phyloP scores from a whole-genome alignment of 139 green algal genomes.

The Micractinium sp. region DNA sequence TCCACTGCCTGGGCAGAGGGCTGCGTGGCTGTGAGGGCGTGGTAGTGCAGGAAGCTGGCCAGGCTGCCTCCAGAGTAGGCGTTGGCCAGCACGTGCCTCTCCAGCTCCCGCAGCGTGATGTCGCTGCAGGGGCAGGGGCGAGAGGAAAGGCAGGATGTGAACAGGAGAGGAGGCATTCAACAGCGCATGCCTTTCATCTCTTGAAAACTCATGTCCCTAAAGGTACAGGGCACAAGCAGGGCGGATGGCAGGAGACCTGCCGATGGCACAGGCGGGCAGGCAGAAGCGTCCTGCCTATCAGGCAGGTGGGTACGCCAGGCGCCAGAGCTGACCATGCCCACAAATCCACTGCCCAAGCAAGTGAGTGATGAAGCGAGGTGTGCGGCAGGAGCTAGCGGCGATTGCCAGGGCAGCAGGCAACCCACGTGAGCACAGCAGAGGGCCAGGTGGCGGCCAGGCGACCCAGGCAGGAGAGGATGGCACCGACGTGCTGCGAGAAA shows the following conservation, averaged over 20 bases:
- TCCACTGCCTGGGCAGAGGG: background rate
- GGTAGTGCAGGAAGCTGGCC: constrained; percentile 10
- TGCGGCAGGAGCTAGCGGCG: background rate
- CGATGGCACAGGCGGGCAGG: too few species aligned
- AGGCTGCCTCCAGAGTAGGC: background rate
- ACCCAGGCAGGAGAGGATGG: background rate
- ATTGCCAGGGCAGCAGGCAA: background rate
- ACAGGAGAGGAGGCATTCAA: background rate
- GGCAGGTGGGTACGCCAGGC: too few species aligned
- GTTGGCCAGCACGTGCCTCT: background rate
- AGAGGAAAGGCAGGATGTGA: background rate
- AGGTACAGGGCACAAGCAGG: too few species aligned
- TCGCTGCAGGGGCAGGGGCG: background rate
- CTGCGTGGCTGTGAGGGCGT: background rate
- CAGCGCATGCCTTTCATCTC: too few species aligned
- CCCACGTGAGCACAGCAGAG: constrained; percentile 4
- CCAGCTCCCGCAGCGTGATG: background rate
- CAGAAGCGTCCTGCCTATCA: too few species aligned
- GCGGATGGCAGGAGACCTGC: too few species aligned
- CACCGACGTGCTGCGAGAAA: background rate
- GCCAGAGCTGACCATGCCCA: too few species aligned
- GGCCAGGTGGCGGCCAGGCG: background rate
- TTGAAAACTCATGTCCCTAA: too few species aligned
- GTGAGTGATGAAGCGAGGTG: too few species aligned
- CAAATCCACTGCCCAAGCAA: too few species aligned